Evolutionary conservation across 108 stramenopile species (phyloP).

Genomic region (Conticribra weissflogii): DNA sequence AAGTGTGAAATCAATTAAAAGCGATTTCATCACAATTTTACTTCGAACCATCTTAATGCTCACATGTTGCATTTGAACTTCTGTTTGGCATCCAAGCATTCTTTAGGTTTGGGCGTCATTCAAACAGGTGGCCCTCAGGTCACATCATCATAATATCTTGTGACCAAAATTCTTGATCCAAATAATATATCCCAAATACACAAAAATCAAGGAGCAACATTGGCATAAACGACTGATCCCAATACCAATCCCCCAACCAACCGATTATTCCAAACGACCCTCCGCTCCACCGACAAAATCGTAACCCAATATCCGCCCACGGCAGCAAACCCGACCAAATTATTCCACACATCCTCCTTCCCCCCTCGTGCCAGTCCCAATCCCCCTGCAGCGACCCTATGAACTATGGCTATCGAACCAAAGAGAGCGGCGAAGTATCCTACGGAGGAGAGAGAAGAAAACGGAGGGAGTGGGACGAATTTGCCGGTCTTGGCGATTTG

Average conservation of each 20-base stretch:
- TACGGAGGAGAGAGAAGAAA: slow-evolving; percentile 36
- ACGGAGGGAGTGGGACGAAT: slow-evolving; percentile 28
- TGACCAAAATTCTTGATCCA: no score
- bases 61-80: no score
- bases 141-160: no score
- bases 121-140: no score
- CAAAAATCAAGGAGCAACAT: slow-evolving; percentile 25
- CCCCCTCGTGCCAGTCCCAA: slow-evolving; percentile 19
- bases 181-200: no score
- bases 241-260: slow-evolving; percentile 19
- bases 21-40: no score
- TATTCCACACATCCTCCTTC: slow-evolving; percentile 26
- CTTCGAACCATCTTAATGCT: no score
- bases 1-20: no score
- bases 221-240: slow-evolving; percentile 29
- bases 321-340: slow-evolving; percentile 21
- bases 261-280: slow-evolving; percentile 43
- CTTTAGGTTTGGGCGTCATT: no score
- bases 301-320: slow-evolving; percentile 15
- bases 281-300: slow-evolving; percentile 15
- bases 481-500: slow-evolving; percentile 18
- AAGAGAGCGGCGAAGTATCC: slow-evolving; percentile 28
- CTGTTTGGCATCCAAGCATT: no score
- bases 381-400: slow-evolving; percentile 25
- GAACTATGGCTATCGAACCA: slow-evolving; percentile 25